Evolutionary conservation across 176 grass and related monocot species (phyloP).

Genomic region (Ensete ventricosum): DNA sequence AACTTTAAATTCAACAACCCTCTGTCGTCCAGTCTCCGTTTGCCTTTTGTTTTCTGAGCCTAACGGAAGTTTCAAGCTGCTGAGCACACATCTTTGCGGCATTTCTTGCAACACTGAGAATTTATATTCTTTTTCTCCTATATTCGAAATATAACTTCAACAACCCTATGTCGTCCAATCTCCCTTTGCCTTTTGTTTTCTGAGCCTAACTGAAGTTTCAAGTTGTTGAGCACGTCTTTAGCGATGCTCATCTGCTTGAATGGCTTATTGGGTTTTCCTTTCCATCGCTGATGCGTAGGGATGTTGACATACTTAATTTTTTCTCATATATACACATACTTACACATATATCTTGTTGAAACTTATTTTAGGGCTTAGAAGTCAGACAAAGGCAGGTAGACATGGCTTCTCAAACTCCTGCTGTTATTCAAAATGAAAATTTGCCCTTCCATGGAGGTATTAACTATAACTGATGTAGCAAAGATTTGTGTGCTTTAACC

Average conservation of each 20-base stretch:
- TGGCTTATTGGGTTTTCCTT: not conserved
- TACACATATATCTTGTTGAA: no score
- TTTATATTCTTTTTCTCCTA: not conserved
- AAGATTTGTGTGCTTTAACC: not conserved
- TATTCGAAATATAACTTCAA: not conserved
- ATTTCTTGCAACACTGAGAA: not conserved
- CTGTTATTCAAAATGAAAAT: constrained; percentile 19
- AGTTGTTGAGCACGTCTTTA: no score
- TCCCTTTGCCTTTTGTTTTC: no score
- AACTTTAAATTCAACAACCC: not conserved
- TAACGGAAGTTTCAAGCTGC: no score
- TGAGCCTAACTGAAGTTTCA: no score
- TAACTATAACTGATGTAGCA: not conserved
- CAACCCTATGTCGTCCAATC: not conserved
- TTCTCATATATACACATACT: not conserved
- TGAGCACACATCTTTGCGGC: no score
- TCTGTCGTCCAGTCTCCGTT: not conserved
- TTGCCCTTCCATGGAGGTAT: constrained; percentile 16
- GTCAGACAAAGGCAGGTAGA: not conserved
- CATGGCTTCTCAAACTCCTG: constrained; percentile 8
- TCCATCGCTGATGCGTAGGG: not conserved
- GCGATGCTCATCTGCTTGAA: no score
- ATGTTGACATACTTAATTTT: not conserved
- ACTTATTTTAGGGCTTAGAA: not conserved
- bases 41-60: no score